These are phyloP conservation scores for Termitomyces sp. DNA, from an alignment of 768 basidiomycete genomes.

Conservation along the genomic window DNA sequence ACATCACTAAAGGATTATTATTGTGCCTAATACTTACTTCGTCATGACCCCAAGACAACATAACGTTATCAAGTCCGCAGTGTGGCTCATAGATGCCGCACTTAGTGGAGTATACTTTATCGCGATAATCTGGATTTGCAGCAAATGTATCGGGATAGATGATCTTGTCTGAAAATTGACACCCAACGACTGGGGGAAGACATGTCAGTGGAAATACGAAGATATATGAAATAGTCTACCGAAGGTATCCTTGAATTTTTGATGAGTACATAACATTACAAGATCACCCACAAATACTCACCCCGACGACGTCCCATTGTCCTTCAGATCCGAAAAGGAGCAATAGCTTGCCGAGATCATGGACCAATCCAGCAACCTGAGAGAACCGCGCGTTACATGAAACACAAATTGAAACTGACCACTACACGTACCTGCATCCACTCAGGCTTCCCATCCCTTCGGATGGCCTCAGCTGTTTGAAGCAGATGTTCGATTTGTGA, in stretches of 20 bases:
- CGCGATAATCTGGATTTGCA: constrained; percentile 63
- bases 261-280: constrained; percentile 2
- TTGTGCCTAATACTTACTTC: constrained; percentile 50
- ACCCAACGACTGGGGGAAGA: constrained; percentile 60
- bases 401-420: background rate
- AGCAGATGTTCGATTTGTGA: constrained; percentile 63
- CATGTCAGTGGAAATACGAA: background rate
- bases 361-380: constrained; percentile 69
- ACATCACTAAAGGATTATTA: background rate
- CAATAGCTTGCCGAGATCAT: constrained; percentile 87
- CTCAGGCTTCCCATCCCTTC: constrained; percentile 80
- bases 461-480: constrained; percentile 88
- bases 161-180: constrained; percentile 78
- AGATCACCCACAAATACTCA: constrained; percentile 18
- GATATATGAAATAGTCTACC: constrained; percentile 19
- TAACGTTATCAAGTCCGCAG: constrained; percentile 82
- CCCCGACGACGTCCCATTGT: constrained; percentile 94
- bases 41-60: constrained; percentile 90
- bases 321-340: constrained; percentile 82
- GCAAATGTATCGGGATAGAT: constrained; percentile 77
- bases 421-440: constrained; percentile 66
- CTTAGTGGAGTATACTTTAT: constrained; percentile 64
- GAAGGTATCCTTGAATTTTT: constrained; percentile 33
- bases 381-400: background rate
- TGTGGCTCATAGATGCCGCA: constrained; percentile 73